A percentile compares a stretch with the other conserved stretches of the same genome.
Evolutionary conservation across 768 basidiomycete species (phyloP).

Genomic region (Tricholoma sp.): DNA sequence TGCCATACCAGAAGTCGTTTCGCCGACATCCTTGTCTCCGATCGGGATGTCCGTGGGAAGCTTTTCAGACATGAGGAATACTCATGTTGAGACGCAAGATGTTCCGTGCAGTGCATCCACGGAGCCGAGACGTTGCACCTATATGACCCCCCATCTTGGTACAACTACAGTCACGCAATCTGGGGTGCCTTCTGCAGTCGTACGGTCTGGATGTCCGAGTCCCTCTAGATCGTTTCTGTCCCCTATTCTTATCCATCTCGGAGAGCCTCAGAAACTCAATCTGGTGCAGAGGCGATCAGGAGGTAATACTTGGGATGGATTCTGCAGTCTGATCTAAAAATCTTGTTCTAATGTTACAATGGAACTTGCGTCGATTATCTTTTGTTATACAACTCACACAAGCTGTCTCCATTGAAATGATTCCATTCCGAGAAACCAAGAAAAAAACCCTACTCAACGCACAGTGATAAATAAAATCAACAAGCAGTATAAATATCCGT

Average conservation of each 20-base stretch:
- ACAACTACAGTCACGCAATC: background rate
- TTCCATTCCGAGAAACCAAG: no score
- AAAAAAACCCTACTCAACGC: no score
- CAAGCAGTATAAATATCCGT: conserved; percentile 21
- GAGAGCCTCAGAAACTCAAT: background rate
- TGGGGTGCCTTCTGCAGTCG: background rate
- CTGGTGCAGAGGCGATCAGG: background rate
- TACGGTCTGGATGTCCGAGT: background rate
- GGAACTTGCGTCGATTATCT: background rate
- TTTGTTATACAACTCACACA: no score
- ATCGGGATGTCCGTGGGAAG: background rate
- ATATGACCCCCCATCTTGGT: background rate
- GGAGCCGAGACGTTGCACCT: background rate
- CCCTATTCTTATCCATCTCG: background rate
- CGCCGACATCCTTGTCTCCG: conserved; percentile 3
- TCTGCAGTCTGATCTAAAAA: background rate
- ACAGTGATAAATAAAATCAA: conserved; percentile 1
- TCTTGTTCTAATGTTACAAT: background rate
- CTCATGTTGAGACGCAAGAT: background rate
- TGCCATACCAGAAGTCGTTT: conserved; percentile 11
- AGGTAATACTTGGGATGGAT: background rate
- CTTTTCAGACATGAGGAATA: background rate
- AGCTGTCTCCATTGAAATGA: no score
- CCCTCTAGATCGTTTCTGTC: background rate
- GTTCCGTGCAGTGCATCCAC: background rate